Base-by-base conservation (phyloP, 2,329 filamentous ascomycete species). In the Ophiostoma australiae region DNA sequence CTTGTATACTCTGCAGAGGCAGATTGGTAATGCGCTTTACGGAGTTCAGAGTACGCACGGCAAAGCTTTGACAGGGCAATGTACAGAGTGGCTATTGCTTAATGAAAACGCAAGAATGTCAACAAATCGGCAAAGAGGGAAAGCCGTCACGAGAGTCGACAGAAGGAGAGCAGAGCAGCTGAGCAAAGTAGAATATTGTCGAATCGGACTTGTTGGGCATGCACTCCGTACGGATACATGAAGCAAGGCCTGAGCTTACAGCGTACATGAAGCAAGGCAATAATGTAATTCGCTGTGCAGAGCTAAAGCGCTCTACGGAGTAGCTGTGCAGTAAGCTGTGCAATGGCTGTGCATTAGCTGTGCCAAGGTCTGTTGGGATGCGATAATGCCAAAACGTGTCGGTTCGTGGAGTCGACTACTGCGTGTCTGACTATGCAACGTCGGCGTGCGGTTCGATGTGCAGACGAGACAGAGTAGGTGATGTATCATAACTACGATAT, bases 391-490 rank as follows among this genome's bases (percentile, higher is more conserved):
- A 39, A 11, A 39, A 39, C 37, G 37, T 39, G 37, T 39, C 37
- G 37, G 20, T 48, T 48, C 44, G 44, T 48, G 44, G 20, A 48
- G 44, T 48, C 6, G 20, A n/a, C 44, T 48, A 48, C 52, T 58
- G 52, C 23, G 52, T 58, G 52, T 58, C 52, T 58, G 52, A 58
- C 52, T 58, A 15, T 58, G 52, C 52, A 58, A 58, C 52, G 52
- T 31, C 52, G 52, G 10, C n/a, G 52, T 58, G 44, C n/a, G n/a
- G 17, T 52, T 52, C 48, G 48, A 23, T 52, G 48, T 41, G 39
- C 39, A 41, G 27, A 31, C 27, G 27, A 31, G 27, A 31, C 27
- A 31, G 13, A 20, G 10, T 58, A 58, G 52, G 23, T 8, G n/a
- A 58, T 58, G 52, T 58, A 58, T 58, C 44, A 20, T 20, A 48